Evolutionary conservation across 2,329 filamentous ascomycete species (phyloP), one percentile per base, ranked within the genome.

Genomic region (Apiospora rasikravindrae): DNA sequence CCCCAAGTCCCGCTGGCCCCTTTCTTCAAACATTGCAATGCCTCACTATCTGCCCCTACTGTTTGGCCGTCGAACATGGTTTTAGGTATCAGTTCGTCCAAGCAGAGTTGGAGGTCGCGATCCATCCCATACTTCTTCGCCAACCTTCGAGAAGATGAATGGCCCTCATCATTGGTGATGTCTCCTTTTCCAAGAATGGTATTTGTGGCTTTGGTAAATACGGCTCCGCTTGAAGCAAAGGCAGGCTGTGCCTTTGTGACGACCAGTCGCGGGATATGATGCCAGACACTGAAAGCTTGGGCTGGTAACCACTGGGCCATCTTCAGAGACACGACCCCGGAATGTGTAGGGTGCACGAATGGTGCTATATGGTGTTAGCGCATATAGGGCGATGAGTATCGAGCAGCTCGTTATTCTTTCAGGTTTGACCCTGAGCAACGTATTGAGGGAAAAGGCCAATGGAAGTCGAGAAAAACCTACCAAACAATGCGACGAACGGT

Each of bases 401-500:
- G n/a, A 26, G 42, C 11, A 49, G 8, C 19, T 68, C 67, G 22
- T 45, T 5, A 10, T 14, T 68, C 19, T 19, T n/a, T 14, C 0
- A 68, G 16, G 24, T 33, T 29, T 11, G 42, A 26, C n/a, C 44
- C 24, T 11, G 16, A 19, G 22, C n/a, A 10, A 47, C 14, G 8
- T 29, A 11, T 22, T 14, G 29, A 67, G 22, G 4, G 16, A 37
- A 37, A 19, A 26, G 10, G 19, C 22, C 11, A n/a, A 8, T 33
- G 26, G 13, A n/a, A 2, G 5, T 5, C 2, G n/a, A 19, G n/a
- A 14, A 11, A 16, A 45, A 69, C 67, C 47, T 69, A 69, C 67
- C 67, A 26, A 49, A 67, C 11, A 72, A 70, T 13, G 71, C 69
- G 13, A 75, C 73, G 40, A 77, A 77, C n/a, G 77, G 77, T 22